phyloP scores from a whole-genome alignment of 2,329 filamentous ascomycete species.

The Diplodia corticola region DNA sequence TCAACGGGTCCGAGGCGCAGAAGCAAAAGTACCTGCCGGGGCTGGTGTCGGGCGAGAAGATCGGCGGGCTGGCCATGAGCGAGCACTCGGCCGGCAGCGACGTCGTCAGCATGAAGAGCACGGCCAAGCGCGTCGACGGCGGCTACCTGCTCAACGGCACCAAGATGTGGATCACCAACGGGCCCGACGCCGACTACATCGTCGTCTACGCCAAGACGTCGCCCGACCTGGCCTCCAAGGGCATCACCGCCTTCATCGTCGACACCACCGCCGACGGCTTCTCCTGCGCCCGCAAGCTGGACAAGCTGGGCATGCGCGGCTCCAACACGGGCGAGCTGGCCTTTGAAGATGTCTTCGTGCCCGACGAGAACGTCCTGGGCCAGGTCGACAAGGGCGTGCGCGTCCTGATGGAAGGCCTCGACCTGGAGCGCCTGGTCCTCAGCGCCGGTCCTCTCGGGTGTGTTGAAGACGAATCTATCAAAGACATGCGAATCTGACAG shows the following conservation, averaged over 20 bases:
- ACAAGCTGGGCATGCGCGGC: constrained; percentile 98
- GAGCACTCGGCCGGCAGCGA: constrained; percentile 89
- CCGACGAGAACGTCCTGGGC: constrained; percentile 77
- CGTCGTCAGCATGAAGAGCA: constrained; percentile 93
- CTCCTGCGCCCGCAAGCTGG: constrained; percentile 83
- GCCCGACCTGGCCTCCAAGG: constrained; percentile 76
- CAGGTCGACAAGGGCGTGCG: constrained; percentile 77
- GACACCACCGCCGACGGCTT: constrained; percentile 74
- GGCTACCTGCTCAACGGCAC: constrained; percentile 84
- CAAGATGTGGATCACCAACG: constrained; percentile 99
- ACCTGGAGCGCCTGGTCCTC: constrained; percentile 89
- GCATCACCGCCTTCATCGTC: constrained; percentile 93
- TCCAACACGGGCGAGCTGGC: constrained; percentile 94
- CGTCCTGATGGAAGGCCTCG: constrained; percentile 94
- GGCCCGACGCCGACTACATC: constrained; percentile 87
- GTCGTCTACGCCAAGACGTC: constrained; percentile 97
- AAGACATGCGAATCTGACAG: too few species aligned
- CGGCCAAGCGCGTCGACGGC: constrained; percentile 76
- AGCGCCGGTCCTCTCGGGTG: constrained; percentile 83
- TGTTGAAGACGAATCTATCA: too few species aligned
- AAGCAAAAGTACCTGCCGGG: constrained; percentile 79
- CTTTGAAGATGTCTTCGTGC: constrained; percentile 89
- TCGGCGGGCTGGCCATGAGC: constrained; percentile 93
- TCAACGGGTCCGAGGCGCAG: constrained; percentile 80
- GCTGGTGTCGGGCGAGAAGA: constrained; percentile 74